Evolutionary conservation across 306 rosid species (phyloP).

Genomic region (Boehmeria nivea): DNA sequence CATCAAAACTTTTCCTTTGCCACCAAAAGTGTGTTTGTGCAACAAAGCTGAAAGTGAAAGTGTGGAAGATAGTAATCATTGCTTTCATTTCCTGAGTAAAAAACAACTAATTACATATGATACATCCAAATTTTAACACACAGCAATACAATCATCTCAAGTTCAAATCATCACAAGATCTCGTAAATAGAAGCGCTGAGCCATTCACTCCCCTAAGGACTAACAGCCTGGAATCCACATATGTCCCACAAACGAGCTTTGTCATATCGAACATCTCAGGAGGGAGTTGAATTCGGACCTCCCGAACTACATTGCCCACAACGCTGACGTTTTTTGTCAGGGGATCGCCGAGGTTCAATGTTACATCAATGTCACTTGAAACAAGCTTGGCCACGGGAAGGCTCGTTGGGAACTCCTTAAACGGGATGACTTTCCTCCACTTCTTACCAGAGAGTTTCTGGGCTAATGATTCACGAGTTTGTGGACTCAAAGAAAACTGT

Average conservation of each 20-base stretch:
- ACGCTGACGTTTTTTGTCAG: conserved; percentile 37
- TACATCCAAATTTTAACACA: background rate
- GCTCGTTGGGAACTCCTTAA: conserved; percentile 87
- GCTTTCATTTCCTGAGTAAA: background rate
- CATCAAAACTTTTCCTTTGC: too few species aligned
- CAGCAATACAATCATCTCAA: conserved; percentile 9
- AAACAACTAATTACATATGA: conserved; percentile 2
- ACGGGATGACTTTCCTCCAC: conserved; percentile 75
- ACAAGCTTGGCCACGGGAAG: conserved; percentile 77
- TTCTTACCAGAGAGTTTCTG: conserved; percentile 57
- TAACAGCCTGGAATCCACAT: conserved; percentile 75
- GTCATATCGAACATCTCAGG: conserved; percentile 91
- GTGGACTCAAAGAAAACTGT: conserved; percentile 32
- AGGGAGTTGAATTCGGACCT: conserved; percentile 71
- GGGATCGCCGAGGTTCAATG: conserved; percentile 60
- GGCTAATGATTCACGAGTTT: conserved; percentile 43
- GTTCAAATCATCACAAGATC: conserved; percentile 58
- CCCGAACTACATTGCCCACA: conserved; percentile 57
- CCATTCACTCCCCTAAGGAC: conserved; percentile 87
- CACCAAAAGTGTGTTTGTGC: background rate
- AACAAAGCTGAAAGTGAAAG: too few species aligned
- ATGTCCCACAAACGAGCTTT: conserved; percentile 88
- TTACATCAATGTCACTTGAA: conserved; percentile 58
- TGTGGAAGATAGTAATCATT: too few species aligned
- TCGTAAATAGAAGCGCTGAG: conserved; percentile 85